These are phyloP conservation scores for Gaertneriomyces semiglobifer DNA, from an alignment of 192 early-diverging fungal genomes.

Conservation along the genomic window DNA sequence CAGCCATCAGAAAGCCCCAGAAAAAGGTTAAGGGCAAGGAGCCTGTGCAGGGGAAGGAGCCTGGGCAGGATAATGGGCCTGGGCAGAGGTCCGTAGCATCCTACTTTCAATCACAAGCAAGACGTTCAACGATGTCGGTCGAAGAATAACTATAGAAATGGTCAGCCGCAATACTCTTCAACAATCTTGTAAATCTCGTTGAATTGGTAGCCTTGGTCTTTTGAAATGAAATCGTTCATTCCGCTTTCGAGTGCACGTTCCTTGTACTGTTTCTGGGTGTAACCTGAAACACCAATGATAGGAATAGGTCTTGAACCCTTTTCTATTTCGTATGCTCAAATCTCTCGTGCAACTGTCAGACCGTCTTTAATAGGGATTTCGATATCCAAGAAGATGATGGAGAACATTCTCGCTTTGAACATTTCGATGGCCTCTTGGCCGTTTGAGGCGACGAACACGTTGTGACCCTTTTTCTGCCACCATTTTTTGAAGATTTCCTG, in stretches of 20 bases:
- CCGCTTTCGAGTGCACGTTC: not conserved
- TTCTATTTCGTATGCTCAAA: not conserved
- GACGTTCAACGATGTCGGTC: no score
- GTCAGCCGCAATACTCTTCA: constrained; percentile 3
- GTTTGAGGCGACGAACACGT: not conserved
- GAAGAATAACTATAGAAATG: no score
- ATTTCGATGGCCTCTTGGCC: not conserved
- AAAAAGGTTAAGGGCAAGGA: no score
- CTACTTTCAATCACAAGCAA: no score
- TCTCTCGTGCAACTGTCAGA: not conserved
- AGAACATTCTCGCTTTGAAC: not conserved
- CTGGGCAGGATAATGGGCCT: no score
- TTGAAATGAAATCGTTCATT: constrained; percentile 1
- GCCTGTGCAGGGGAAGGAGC: no score
- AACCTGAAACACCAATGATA: not conserved
- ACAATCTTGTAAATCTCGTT: constrained; percentile 2
- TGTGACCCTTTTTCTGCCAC: not conserved
- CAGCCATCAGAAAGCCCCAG: no score
- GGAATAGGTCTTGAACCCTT: not conserved
- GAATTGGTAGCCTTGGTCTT: not conserved
- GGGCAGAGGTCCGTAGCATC: no score
- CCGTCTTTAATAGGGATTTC: not conserved
- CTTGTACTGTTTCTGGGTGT: not conserved
- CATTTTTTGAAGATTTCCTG: not conserved
- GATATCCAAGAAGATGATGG: not conserved